Evolutionary conservation across 208 protist genomes (phyloP), one percentile per base, ranked within the genome.

Genomic region (Trypanosoma grayi): DNA sequence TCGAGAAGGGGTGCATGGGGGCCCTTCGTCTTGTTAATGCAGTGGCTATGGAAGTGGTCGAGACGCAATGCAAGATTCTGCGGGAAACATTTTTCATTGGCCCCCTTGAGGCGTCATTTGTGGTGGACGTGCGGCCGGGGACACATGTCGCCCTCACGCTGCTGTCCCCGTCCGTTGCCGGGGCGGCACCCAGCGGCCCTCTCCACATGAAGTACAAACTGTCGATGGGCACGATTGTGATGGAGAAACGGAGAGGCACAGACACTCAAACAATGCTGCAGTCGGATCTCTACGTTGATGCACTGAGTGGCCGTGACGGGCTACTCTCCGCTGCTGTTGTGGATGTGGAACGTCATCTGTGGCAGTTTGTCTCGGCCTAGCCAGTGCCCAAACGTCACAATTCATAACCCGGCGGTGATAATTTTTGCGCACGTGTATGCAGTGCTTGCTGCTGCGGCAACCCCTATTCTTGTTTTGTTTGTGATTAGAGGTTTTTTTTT

Each of bases 21-120:
- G 76, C 78, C 10, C 85, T 85, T 51, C 81, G 70, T 31, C 51
- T 88, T 25, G 58, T 85, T 4, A 81, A 80, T 37, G 66, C 70
- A 0, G 79, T 91, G 2, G 70, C 75, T 28, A 75, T 93, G 64
- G 87, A 93, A 44, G 60, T 81, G 0, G 53, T 90, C 28, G 79
- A 82, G 16, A 46, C 50, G 7, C 83, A 90, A 52, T 70, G 83
- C 28, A 50, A 50, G 41, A 14, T 37, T 3, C 55, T 86, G 13
- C 68, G 70, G 33, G 33, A 79, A 0, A 57, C 25, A 2, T 77
- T 90, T 41, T 93, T 87, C 51, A 69, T 75, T 34, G 66, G 75
- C 9, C 78, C 60, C 9, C 67, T 90, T 2, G 70, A 64, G 20
- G 25, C 66, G 0, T 54, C 48, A 4, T 60, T 82, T 13, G 47